Conservation (phyloP, 176 grass and related monocot species). For the Otatea glauca region DNA sequence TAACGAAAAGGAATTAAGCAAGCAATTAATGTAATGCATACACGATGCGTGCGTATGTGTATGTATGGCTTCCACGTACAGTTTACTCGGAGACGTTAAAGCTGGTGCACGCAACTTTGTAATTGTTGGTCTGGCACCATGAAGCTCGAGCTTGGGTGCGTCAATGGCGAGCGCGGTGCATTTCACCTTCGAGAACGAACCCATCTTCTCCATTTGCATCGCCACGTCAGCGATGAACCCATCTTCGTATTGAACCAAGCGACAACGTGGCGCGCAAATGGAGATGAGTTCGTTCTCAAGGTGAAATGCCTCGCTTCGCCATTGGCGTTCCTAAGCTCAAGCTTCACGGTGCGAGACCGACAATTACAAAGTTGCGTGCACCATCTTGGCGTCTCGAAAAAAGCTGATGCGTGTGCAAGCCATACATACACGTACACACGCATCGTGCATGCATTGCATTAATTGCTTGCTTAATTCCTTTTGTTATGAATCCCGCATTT, state of each 20-base stretch:
- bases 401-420: conserved; percentile 36
- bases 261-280: no score
- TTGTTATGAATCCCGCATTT: not conserved
- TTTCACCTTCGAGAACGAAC: not conserved
- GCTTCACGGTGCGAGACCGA: not conserved
- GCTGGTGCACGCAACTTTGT: no score
- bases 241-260: no score
- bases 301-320: conserved; percentile 24
- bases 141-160: conserved; percentile 37
- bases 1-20: no score
- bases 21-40: no score
- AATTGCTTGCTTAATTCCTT: not conserved
- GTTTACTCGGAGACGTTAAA: conserved; percentile 34
- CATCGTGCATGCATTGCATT: not conserved
- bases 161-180: conserved; percentile 37
- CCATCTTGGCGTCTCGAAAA: conserved; percentile 36
- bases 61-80: conserved; percentile 24
- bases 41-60: no score
- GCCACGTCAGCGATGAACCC: no score
- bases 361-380: conserved; percentile 34
- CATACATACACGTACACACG: no score
- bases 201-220: not conserved
- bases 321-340: conserved; percentile 39
- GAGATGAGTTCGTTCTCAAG: conserved; percentile 1
- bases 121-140: no score